Percentiles rank a stretch among this genome's conserved stretches.
Conservation (phyloP, 495 filamentous ascomycete genomes). For the Penicillium ucsense region DNA sequence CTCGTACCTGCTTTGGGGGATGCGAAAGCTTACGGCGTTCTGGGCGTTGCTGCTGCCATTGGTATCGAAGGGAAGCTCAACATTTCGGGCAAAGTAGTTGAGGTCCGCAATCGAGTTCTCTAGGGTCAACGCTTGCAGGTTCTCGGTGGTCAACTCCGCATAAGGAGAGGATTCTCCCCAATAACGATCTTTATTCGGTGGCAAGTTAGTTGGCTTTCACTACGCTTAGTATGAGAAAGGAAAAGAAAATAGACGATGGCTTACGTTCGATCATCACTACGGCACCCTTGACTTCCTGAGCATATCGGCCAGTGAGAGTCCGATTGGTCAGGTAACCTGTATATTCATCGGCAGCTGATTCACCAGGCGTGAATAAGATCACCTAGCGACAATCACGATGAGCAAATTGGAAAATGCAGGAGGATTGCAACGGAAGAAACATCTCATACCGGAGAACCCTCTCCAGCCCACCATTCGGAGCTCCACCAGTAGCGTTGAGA, state of each 20-base stretch:
- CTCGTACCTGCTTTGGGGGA: neutral
- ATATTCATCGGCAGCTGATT: conserved; percentile 39
- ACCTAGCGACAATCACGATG: conserved; percentile 18
- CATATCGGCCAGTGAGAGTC: conserved; percentile 41
- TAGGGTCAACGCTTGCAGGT: conserved; percentile 52
- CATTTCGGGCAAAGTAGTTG: conserved; percentile 51
- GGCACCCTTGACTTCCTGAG: conserved; percentile 45
- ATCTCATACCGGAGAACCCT: conserved; percentile 41
- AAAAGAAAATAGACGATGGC: conserved; percentile 4
- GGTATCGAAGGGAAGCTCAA: conserved; percentile 47
- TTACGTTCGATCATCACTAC: conserved; percentile 48
- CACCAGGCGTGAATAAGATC: conserved; percentile 50
- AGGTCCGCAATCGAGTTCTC: conserved; percentile 53
- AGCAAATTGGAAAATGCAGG: neutral
- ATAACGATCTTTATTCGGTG: conserved; percentile 37
- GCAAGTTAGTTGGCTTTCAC: neutral
- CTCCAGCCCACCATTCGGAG: conserved; percentile 39
- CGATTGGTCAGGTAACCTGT: conserved; percentile 39
- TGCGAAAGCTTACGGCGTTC: conserved; percentile 29
- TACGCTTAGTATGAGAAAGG: neutral
- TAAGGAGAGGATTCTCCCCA: conserved; percentile 56
- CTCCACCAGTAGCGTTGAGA: conserved; percentile 44
- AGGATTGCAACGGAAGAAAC: neutral
- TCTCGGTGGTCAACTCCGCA: conserved; percentile 41
- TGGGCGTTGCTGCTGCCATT: conserved; percentile 41